A percentile compares a stretch with the other conserved stretches of the same genome.
These are phyloP conservation scores for Priceomyces fermenticarens DNA, from an alignment of 805 yeast species.

Conservation along the genomic window DNA sequence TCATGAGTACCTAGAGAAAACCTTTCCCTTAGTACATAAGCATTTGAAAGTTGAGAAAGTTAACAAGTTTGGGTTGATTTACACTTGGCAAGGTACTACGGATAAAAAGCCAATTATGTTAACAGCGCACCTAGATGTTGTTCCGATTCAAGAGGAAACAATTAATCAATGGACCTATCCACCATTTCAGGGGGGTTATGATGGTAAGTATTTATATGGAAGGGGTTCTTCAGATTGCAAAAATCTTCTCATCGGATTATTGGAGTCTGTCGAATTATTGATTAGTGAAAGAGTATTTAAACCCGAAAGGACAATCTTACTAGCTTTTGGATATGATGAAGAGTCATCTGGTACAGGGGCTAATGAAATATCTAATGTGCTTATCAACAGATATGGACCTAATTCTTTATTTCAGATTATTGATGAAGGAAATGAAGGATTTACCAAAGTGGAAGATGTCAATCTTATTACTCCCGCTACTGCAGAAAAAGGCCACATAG, in stretches of 20 bases:
- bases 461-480: constrained; percentile 45
- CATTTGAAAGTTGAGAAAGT: constrained; percentile 30
- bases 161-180: constrained; percentile 36
- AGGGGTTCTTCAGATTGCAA: constrained; percentile 40
- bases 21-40: constrained; percentile 32
- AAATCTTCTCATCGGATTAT: constrained; percentile 40
- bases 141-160: constrained; percentile 38
- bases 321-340: constrained; percentile 53
- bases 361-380: constrained; percentile 27
- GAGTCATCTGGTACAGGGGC: constrained; percentile 45
- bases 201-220: constrained; percentile 31
- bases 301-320: constrained; percentile 43
- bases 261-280: constrained; percentile 35
- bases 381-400: constrained; percentile 37
- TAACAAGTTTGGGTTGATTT: constrained; percentile 35
- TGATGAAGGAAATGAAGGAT: constrained; percentile 39
- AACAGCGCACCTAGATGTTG: constrained; percentile 42
- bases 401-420: constrained; percentile 43
- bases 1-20: constrained; percentile 26
- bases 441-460: constrained; percentile 25
- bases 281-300: constrained; percentile 28
- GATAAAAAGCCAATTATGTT: constrained; percentile 33
- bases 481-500: constrained; percentile 48
- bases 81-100: constrained; percentile 35
- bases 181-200: constrained; percentile 34